Evolutionary conservation across 1,139 yeast species (phyloP), one percentile per base, ranked within the genome.

Genomic region (Magnusiomyces fungicola): DNA sequence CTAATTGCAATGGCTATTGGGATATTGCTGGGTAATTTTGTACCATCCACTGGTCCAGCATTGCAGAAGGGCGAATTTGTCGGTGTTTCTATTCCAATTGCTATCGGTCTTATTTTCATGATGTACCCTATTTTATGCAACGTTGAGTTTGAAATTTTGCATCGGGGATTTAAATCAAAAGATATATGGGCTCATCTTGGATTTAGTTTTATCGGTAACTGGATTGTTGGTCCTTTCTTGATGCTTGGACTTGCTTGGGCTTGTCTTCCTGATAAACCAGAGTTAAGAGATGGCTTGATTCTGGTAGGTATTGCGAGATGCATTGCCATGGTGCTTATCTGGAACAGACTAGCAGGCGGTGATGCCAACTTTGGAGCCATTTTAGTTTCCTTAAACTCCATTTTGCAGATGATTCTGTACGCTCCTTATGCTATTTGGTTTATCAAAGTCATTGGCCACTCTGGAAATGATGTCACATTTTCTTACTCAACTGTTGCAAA

Each of bases 291-390:
- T 33, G 83, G 84, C 0, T 68, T 79, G 5, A 76, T 79, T 39
- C 71, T 79, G 74, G 77, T 79, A 45, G 84, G 84, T 1, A 56
- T 76, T 41, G 83, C 82, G 2, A 61, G 84, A 51, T 79, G 84
- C 60, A 78, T 79, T 56, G 83, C 83, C 27, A 79, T 79, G 83
- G 82, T 79, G 0, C 63, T 79, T 45, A 62, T 79, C n/a, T 79
- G 83, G 84, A 79, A 76, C 58, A 73, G 75, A 23, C 67, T 79
- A 19, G 79, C 82, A 1, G 71, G 66, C 16, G 84, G 83, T 3
- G 80, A 78, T 57, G 63, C 64, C 45, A 69, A 70, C 34, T 64
- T 76, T 47, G 79, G 84, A 63, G 81, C 80, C 3, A 61, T 76
- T 7, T 56, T 79, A 22, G 83, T 79, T 0, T 65, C 78, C 7